phyloP scores from a whole-genome alignment of 257 asterid genomes.

The Scutellaria baicalensis region DNA sequence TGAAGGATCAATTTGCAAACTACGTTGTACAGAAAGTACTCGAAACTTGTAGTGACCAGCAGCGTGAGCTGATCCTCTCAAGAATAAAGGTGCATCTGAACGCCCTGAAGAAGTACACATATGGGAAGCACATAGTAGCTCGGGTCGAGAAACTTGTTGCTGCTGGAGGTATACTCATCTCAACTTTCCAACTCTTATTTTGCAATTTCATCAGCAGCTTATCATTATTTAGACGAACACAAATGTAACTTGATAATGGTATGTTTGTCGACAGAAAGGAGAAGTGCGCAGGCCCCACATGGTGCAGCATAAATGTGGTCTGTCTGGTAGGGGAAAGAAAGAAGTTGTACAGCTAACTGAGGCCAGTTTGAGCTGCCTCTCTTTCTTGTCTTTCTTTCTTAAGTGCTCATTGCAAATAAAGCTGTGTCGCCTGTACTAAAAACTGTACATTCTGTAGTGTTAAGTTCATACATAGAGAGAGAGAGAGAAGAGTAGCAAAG shows the following conservation, averaged over 20 bases:
- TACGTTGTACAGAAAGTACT: constrained; percentile 80
- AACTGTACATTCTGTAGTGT: constrained; percentile 47
- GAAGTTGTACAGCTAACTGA: constrained; percentile 79
- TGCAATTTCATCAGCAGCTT: neutral
- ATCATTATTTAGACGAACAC: neutral
- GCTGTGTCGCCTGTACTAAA: constrained; percentile 41
- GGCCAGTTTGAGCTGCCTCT: constrained; percentile 76
- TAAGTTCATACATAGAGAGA: constrained; percentile 27
- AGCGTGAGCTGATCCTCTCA: constrained; percentile 68
- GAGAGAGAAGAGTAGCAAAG: neutral
- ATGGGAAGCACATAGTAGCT: constrained; percentile 79
- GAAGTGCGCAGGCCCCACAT: constrained; percentile 38
- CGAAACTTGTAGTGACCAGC: constrained; percentile 80
- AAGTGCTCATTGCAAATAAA: constrained; percentile 32
- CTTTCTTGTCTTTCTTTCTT: constrained; percentile 29
- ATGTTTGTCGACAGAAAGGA: constrained; percentile 36
- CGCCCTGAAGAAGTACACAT: constrained; percentile 78
- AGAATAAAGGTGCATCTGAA: constrained; percentile 74
- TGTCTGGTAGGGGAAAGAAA: constrained; percentile 24
- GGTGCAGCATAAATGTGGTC: constrained; percentile 18
- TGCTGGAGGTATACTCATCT: constrained; percentile 55
- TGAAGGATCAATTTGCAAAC: constrained; percentile 85
- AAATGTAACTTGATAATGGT: neutral
- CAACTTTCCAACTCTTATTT: neutral
- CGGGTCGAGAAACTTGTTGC: constrained; percentile 85